phyloP scores from a whole-genome alignment of 192 early-diverging fungal species.

The Globomyces pollinis-pini region DNA sequence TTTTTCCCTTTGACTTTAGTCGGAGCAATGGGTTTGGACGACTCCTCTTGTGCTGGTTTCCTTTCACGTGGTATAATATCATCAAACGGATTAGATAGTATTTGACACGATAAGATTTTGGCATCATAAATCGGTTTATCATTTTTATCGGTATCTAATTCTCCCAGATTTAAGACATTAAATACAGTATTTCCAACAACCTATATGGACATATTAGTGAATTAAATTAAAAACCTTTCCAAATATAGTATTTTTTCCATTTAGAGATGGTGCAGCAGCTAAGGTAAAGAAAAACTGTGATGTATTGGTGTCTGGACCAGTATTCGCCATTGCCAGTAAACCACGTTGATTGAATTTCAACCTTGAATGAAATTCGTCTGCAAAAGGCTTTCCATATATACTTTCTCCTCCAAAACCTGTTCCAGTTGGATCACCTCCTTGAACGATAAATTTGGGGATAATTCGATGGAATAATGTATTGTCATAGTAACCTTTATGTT shows the following conservation, averaged over 20 bases:
- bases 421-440: constrained; percentile 87
- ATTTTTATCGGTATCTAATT: constrained; percentile 67
- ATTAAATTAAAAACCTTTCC: no score
- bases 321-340: constrained; percentile 84
- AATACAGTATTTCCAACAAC: constrained; percentile 88
- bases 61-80: constrained; percentile 72
- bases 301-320: constrained; percentile 68
- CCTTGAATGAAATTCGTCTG: constrained; percentile 87
- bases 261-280: constrained; percentile 71
- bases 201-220: constrained; percentile 28
- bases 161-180: constrained; percentile 81
- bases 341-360: constrained; percentile 84
- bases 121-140: constrained; percentile 75
- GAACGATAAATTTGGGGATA: constrained; percentile 85
- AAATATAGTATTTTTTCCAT: constrained; percentile 88
- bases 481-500: constrained; percentile 89
- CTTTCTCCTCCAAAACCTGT: constrained; percentile 78
- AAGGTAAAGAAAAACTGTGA: constrained; percentile 97
- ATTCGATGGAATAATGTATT: constrained; percentile 83
- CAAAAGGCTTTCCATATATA: constrained; percentile 65
- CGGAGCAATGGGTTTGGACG: constrained; percentile 10
- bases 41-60: constrained; percentile 24
- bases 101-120: constrained; percentile 51
- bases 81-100: constrained; percentile 83
- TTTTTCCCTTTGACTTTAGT: constrained; percentile 52